Conservation (phyloP, 2,329 filamentous ascomycete species). For the Emmonsiellopsis sp. region DNA sequence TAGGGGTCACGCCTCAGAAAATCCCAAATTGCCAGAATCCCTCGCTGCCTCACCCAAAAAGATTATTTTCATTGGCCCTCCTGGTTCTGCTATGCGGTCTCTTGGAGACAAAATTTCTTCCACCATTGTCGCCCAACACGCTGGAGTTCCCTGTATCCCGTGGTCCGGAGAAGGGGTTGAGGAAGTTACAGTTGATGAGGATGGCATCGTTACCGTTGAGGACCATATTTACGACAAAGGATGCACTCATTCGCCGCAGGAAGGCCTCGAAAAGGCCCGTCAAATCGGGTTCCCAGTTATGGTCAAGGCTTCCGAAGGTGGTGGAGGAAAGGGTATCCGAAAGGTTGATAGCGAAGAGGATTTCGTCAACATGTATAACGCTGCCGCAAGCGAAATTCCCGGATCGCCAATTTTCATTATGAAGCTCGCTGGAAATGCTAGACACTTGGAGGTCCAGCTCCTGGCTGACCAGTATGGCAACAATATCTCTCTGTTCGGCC, state of each 20-base stretch:
- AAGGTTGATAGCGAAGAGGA: conserved; percentile 80
- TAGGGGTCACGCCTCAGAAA: conserved; percentile 96
- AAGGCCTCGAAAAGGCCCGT: conserved; percentile 76
- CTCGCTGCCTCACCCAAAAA: conserved; percentile 94
- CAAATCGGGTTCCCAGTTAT: conserved; percentile 98
- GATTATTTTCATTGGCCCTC: conserved; percentile 97
- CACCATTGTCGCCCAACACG: conserved; percentile 97
- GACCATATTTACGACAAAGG: conserved; percentile 81
- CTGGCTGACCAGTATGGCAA: conserved; percentile 98
- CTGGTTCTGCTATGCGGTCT: conserved; percentile 96
- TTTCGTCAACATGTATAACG: conserved; percentile 84
- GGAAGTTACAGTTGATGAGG: conserved; percentile 63
- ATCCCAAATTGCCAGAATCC: conserved; percentile 93
- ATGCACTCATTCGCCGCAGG: conserved; percentile 80
- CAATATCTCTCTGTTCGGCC: conserved; percentile 96
- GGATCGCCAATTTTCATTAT: conserved; percentile 99
- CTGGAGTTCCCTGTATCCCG: conserved; percentile 92
- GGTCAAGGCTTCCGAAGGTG: conserved; percentile 99
- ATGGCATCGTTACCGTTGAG: conserved; percentile 85
- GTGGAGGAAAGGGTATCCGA: conserved; percentile 97
- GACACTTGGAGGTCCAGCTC: conserved; percentile 94
- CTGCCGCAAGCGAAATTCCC: conserved; percentile 92
- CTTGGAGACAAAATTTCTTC: conserved; percentile 99
- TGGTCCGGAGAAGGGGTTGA: conserved; percentile 95
- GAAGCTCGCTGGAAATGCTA: conserved; percentile 94